phyloP scores from a whole-genome alignment of 2,329 filamentous ascomycete species.

The Paecilomyces sp. region DNA sequence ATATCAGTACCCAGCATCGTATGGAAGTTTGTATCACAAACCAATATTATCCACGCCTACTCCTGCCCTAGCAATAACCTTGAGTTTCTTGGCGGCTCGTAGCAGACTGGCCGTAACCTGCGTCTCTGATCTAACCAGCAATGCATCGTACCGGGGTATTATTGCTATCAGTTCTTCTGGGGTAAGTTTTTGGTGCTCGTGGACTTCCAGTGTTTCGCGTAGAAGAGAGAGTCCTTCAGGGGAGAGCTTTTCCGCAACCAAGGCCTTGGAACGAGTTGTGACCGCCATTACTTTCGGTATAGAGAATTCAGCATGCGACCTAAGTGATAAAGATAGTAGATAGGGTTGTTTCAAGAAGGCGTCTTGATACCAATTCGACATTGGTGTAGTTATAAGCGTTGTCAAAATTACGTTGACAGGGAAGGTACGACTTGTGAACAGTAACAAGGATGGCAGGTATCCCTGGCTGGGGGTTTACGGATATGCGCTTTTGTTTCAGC shows the following conservation, averaged over 20 bases:
- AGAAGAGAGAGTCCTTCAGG: constrained; percentile 68
- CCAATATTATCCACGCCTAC: constrained; percentile 77
- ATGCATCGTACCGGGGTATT: constrained; percentile 65
- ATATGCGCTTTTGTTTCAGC: no score
- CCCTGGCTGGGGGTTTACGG: no score
- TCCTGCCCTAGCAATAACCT: constrained; percentile 72
- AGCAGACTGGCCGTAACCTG: constrained; percentile 67
- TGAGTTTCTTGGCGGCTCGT: constrained; percentile 58
- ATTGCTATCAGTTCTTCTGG: constrained; percentile 57
- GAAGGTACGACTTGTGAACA: no score
- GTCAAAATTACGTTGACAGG: no score
- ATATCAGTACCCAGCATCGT: background rate
- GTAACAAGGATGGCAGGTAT: no score
- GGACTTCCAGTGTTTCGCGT: constrained; percentile 59
- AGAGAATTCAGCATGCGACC: constrained; percentile 33
- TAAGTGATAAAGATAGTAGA: background rate
- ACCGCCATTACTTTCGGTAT: constrained; percentile 11
- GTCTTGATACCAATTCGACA: no score
- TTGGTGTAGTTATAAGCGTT: no score
- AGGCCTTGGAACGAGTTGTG: constrained; percentile 44
- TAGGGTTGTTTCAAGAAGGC: background rate
- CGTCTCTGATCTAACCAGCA: constrained; percentile 75
- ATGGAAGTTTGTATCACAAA: constrained; percentile 8
- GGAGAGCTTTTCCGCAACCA: constrained; percentile 75
- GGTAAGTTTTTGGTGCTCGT: constrained; percentile 57